phyloP scores from a whole-genome alignment of 306 rosid genomes.

The Nissolia schottii region DNA sequence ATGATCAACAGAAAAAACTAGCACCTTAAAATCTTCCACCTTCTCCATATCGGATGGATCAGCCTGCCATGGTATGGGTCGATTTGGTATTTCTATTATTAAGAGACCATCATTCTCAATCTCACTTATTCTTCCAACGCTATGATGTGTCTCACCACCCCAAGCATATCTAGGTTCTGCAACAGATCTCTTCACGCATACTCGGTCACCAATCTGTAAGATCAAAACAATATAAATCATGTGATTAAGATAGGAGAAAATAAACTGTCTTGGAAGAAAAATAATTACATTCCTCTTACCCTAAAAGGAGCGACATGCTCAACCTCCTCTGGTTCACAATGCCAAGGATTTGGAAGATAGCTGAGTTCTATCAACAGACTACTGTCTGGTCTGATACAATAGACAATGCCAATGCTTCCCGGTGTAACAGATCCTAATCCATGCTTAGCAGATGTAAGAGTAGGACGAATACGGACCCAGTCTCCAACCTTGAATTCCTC shows the following conservation, averaged over 20 bases:
- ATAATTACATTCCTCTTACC: constrained; percentile 40
- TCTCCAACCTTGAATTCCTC: constrained; percentile 98
- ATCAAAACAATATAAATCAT: constrained; percentile 4
- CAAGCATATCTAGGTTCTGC: constrained; percentile 99
- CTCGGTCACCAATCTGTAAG: constrained; percentile 84
- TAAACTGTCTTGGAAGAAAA: background rate
- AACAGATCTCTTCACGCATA: constrained; percentile 96
- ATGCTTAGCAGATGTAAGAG: constrained; percentile 92
- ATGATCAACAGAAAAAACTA: background rate
- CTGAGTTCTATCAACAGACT: constrained; percentile 85
- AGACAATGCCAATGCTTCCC: constrained; percentile 97
- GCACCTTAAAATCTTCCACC: constrained; percentile 94
- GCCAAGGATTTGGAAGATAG: constrained; percentile 99
- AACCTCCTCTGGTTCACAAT: constrained; percentile 99
- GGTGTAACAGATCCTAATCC: constrained; percentile 98
- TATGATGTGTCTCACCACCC: constrained; percentile 99
- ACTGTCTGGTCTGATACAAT: constrained; percentile 94
- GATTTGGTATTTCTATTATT: constrained; percentile 80
- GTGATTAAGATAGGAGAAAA: background rate
- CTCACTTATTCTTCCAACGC: constrained; percentile 94
- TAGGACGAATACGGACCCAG: constrained; percentile 98
- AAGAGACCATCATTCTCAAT: constrained; percentile 96
- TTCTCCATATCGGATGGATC: constrained; percentile 99
- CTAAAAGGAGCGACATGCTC: constrained; percentile 86
- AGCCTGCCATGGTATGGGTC: constrained; percentile 99